Conservation (phyloP, 306 rosid genomes). For the Crataegus laevigata region DNA sequence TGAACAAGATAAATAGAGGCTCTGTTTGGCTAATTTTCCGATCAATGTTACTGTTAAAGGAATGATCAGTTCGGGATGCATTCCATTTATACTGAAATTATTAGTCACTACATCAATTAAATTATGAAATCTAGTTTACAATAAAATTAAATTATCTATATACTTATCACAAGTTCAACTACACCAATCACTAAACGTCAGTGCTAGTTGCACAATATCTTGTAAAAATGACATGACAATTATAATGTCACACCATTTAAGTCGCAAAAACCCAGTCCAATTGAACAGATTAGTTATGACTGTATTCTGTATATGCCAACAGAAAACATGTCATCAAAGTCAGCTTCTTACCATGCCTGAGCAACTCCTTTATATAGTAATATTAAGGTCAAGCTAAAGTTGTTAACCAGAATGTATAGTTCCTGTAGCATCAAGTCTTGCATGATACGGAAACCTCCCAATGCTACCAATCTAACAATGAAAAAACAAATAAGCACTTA, state of each 20-base stretch:
- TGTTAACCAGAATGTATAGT: neutral
- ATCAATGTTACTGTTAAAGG: neutral
- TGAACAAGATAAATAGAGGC: neutral
- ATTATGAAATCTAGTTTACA: neutral
- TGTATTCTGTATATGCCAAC: neutral
- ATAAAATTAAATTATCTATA: neutral
- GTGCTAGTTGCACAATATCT: neutral
- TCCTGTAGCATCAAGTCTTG: neutral
- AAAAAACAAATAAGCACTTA: neutral
- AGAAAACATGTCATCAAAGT: neutral
- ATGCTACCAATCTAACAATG: neutral
- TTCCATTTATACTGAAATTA: neutral
- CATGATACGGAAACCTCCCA: neutral
- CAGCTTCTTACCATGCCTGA: neutral
- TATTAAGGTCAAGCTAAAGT: neutral
- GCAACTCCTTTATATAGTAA: neutral
- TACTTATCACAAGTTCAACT: neutral
- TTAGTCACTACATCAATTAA: neutral
- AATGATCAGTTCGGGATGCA: neutral
- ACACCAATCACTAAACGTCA: neutral
- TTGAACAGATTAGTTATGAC: neutral
- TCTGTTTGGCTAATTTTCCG: neutral
- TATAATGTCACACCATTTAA: neutral
- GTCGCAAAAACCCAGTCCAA: neutral
- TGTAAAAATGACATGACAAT: neutral